Conservation (phyloP, 2,329 filamentous ascomycete species). For the Tolypocladium tundrense region DNA sequence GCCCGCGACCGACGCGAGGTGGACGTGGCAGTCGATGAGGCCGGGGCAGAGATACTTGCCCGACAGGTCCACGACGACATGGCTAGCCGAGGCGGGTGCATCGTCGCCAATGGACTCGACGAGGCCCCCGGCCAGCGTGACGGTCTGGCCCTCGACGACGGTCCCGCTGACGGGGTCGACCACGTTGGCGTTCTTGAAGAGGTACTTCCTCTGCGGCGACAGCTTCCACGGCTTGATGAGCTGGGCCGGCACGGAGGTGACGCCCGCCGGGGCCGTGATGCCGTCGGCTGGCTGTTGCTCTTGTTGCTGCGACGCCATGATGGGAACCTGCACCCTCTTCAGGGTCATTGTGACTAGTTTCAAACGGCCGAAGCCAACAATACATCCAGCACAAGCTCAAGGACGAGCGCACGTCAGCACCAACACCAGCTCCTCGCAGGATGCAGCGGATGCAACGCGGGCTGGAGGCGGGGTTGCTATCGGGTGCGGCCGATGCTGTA, state of each 20-base stretch:
- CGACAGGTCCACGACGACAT: constrained; percentile 10
- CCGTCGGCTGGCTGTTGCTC: not conserved
- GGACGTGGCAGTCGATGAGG: constrained; percentile 23
- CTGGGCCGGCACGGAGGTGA: not conserved
- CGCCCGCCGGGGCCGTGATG: not conserved
- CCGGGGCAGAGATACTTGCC: constrained; percentile 21
- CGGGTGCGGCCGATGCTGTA: not conserved
- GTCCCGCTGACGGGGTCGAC: constrained; percentile 27
- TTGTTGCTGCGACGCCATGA: not conserved
- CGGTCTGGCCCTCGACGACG: constrained; percentile 15
- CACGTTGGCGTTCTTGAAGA: constrained; percentile 32
- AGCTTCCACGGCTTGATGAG: constrained; percentile 25
- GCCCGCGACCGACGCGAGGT: constrained; percentile 19
- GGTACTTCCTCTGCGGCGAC: constrained; percentile 17
- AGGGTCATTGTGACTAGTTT: not conserved
- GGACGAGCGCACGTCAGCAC: not conserved
- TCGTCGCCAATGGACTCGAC: constrained; percentile 16
- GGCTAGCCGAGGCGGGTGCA: not conserved
- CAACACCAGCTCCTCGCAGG: not conserved
- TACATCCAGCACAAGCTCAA: not conserved
- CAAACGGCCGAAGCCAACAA: not conserved
- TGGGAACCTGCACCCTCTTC: not conserved
- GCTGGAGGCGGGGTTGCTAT: not conserved
- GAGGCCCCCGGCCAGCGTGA: constrained; percentile 24
- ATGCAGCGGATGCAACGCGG: not conserved